phyloP scores from a whole-genome alignment of 106 monocot genomes.

The Vanilla planifolia region DNA sequence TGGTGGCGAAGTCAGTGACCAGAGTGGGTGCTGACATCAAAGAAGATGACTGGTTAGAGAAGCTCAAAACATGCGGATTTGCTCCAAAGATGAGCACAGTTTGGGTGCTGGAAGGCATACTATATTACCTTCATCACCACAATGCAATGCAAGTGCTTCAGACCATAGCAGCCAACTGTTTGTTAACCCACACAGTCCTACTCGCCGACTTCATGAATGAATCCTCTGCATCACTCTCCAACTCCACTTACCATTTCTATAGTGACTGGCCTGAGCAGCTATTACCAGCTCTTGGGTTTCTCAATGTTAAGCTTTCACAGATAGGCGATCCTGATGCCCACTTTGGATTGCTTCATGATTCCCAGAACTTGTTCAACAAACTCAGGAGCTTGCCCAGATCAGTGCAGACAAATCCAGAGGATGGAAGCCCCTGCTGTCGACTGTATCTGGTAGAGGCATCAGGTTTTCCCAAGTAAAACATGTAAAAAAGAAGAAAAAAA shows the following conservation, averaged over 20 bases:
- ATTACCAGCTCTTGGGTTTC: slow-evolving; percentile 62
- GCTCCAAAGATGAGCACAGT: slow-evolving; percentile 54
- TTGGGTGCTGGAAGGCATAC: slow-evolving; percentile 81
- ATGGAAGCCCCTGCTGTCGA: slow-evolving; percentile 75
- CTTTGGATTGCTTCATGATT: slow-evolving; percentile 74
- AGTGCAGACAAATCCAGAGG: slow-evolving; percentile 51
- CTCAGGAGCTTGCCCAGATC: slow-evolving; percentile 69
- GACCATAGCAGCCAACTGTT: slow-evolving; percentile 43
- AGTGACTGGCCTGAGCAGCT: slow-evolving; percentile 77
- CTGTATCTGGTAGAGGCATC: slow-evolving; percentile 84
- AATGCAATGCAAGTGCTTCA: slow-evolving; percentile 70
- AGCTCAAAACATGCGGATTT: slow-evolving; percentile 47
- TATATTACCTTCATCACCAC: slow-evolving; percentile 65
- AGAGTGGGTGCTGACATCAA: slow-evolving; percentile 50
- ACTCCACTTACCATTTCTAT: slow-evolving; percentile 57
- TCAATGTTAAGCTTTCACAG: slow-evolving; percentile 53
- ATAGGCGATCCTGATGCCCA: slow-evolving; percentile 80
- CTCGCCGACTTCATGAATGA: slow-evolving; percentile 91
- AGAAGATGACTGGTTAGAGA: slow-evolving; percentile 55
- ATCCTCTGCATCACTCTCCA: slow-evolving; percentile 44
- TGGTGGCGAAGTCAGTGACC: slow-evolving; percentile 26
- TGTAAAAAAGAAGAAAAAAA: slow-evolving; percentile 4
- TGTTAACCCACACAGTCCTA: slow-evolving; percentile 34
- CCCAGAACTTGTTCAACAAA: slow-evolving; percentile 67
- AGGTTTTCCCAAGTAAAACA: slow-evolving; percentile 22